Evolutionary conservation across 2,329 filamentous ascomycete genomes (phyloP).

Genomic region (Paraphaeosphaeria minitans): DNA sequence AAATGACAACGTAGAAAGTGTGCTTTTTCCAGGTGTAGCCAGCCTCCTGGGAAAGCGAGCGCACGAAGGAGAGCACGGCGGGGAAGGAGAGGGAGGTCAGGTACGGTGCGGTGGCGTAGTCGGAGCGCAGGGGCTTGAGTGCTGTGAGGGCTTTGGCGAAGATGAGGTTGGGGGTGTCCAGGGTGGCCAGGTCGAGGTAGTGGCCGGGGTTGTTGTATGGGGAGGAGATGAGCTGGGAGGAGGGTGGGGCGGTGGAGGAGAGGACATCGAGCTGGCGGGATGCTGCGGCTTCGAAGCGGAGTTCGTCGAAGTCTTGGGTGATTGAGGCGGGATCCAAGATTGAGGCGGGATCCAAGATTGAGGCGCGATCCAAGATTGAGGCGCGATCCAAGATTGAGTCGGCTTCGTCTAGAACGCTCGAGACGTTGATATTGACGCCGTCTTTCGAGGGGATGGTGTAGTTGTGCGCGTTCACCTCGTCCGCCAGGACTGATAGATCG

Average conservation of each 20-base stretch:
- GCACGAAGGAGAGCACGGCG: conserved; percentile 64
- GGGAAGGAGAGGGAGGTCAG: conserved; percentile 77
- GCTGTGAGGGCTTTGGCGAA: conserved; percentile 72
- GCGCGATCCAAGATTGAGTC: conserved; percentile 28
- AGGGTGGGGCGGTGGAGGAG: conserved; percentile 12
- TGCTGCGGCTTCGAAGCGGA: conserved; percentile 43
- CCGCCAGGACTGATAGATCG: conserved; percentile 19
- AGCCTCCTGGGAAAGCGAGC: conserved; percentile 55
- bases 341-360: conserved; percentile 28
- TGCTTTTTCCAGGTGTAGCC: conserved; percentile 62
- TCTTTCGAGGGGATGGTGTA: conserved; percentile 7
- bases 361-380: conserved; percentile 28
- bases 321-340: conserved; percentile 32
- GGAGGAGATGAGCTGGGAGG: conserved; percentile 66
- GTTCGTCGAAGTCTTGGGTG: conserved; percentile 38
- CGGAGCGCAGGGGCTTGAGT: conserved; percentile 65
- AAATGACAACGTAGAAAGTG: conserved; percentile 83
- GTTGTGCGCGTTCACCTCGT: conserved; percentile 11
- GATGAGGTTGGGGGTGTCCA: conserved; percentile 69
- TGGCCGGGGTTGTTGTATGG: conserved; percentile 75
- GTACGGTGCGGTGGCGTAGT: conserved; percentile 81
- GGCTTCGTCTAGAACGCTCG: not conserved
- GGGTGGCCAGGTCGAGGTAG: conserved; percentile 71
- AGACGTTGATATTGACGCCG: not conserved
- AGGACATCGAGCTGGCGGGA: conserved; percentile 28